Evolutionary conservation across 345 rosid genomes (phyloP).

Genomic region (Orychophragmus violaceus): DNA sequence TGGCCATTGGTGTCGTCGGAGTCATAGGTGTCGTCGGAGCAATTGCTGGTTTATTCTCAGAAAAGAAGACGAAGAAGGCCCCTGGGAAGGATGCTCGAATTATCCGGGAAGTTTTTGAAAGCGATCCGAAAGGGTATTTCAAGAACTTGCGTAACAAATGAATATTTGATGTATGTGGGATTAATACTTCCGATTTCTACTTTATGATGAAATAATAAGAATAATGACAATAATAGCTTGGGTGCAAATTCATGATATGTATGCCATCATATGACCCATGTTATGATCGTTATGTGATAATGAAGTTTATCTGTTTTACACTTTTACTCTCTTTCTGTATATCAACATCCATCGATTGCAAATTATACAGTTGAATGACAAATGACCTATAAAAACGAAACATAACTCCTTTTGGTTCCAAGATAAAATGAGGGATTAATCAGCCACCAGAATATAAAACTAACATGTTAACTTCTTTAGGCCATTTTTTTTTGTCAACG

Average conservation of each 20-base stretch:
- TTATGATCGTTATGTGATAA: background rate
- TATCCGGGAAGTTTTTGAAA: background rate
- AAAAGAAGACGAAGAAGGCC: slow-evolving; percentile 14
- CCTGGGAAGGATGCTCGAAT: slow-evolving; percentile 18
- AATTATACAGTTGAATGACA: background rate
- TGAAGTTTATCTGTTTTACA: background rate
- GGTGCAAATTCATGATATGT: slow-evolving; percentile 2
- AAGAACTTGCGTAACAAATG: slow-evolving; percentile 16
- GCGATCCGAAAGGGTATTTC: slow-evolving; percentile 14
- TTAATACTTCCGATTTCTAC: background rate
- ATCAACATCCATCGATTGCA: background rate
- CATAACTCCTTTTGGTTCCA: background rate
- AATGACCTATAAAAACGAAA: background rate
- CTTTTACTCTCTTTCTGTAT: background rate
- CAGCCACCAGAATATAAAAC: too few relatives aligned
- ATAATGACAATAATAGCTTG: background rate
- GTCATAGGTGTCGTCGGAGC: slow-evolving; percentile 6
- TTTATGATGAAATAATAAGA: background rate
- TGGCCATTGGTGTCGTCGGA: background rate
- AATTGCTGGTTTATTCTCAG: background rate
- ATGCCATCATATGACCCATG: slow-evolving; percentile 9
- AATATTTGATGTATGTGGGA: background rate
- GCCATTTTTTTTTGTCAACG: too few relatives aligned
- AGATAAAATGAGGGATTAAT: background rate
- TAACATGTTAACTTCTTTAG: too few relatives aligned